Conservation (phyloP, 1,284 basidiomycete species). For the Xerocomus nothofagi region DNA sequence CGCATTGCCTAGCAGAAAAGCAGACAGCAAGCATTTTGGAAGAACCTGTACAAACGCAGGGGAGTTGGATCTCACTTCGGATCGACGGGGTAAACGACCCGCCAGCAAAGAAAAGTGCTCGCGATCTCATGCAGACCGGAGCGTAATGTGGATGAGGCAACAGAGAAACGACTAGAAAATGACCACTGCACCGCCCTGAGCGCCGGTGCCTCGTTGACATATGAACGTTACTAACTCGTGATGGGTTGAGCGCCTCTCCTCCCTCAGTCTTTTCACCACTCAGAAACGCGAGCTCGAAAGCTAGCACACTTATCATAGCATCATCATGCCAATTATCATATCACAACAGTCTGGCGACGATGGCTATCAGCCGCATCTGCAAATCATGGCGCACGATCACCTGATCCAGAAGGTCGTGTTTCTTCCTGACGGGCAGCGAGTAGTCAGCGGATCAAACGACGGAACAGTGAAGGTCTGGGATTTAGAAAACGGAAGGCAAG, state of each 20-base stretch:
- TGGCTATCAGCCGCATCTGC: background rate
- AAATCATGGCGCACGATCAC: background rate
- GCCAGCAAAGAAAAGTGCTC: no score
- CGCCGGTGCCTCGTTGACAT: no score
- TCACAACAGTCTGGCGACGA: no score
- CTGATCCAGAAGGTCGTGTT: background rate
- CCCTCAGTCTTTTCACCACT: background rate
- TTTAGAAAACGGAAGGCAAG: background rate
- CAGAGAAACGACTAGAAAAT: no score
- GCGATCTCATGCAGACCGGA: no score
- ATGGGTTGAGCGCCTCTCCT: no score
- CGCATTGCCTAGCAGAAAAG: no score
- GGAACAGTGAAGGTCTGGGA: slow-evolving; percentile 1
- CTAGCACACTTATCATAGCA: background rate
- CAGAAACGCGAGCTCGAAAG: background rate
- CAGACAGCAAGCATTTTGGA: no score
- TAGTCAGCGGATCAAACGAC: background rate
- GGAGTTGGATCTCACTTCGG: background rate
- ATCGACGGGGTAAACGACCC: background rate
- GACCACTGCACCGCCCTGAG: no score
- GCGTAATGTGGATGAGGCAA: no score
- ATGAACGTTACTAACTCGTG: no score
- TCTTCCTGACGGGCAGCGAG: slow-evolving; percentile 2
- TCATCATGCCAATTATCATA: background rate
- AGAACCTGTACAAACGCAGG: no score